A percentile compares a stretch with the other conserved stretches of the same genome.
Evolutionary conservation across 495 filamentous ascomycete genomes (phyloP).

Genomic region (Viridothelium virens): DNA sequence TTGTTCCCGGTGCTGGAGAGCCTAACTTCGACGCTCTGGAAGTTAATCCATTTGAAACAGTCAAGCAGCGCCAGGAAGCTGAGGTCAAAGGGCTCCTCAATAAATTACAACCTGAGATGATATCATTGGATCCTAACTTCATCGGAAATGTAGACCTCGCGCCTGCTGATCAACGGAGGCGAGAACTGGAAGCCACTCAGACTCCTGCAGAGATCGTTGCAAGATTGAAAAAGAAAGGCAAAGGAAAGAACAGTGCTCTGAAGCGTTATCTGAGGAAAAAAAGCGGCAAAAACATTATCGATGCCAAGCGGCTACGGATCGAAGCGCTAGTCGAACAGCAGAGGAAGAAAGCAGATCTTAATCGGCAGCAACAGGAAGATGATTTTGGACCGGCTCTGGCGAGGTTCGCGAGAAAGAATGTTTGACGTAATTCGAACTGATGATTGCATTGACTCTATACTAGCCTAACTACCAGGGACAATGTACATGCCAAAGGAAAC

Average conservation of each 20-base stretch:
- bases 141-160: constrained; percentile 77
- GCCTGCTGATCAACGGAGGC: constrained; percentile 61
- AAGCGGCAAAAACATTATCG: constrained; percentile 80
- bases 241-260: constrained; percentile 86
- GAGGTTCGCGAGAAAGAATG: constrained; percentile 56
- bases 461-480: not conserved
- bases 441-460: not conserved
- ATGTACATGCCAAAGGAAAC: not conserved
- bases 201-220: constrained; percentile 58
- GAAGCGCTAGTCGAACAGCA: constrained; percentile 60
- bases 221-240: constrained; percentile 61
- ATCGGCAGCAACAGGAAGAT: constrained; percentile 51
- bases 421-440: constrained; percentile 18
- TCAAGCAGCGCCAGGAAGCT: constrained; percentile 84
- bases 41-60: constrained; percentile 92
- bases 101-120: constrained; percentile 96
- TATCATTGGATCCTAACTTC: constrained; percentile 82
- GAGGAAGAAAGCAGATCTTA: constrained; percentile 53
- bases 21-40: constrained; percentile 94
- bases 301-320: constrained; percentile 68
- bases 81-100: constrained; percentile 83
- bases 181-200: constrained; percentile 40
- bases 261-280: constrained; percentile 86
- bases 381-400: constrained; percentile 65
- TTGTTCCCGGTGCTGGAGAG: constrained; percentile 90